Conservation (phyloP, 768 basidiomycete species). For the Lactarius akahatsu region DNA sequence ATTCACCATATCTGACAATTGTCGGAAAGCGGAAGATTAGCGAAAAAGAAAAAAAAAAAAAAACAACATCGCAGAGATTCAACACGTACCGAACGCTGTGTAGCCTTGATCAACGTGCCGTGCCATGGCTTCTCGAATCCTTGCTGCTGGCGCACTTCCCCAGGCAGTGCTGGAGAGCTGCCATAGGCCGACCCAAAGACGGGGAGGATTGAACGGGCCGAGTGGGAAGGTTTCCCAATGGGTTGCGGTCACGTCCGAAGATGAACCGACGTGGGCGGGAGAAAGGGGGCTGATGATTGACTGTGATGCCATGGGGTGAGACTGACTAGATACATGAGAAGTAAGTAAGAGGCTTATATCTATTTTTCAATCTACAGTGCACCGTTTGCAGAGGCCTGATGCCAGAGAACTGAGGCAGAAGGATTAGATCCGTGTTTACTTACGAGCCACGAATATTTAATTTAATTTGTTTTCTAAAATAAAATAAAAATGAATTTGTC, state of each 20-base stretch:
- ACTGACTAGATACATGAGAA: not conserved
- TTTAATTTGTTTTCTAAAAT: not conserved
- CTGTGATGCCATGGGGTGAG: not conserved
- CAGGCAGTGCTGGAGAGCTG: conserved; percentile 84
- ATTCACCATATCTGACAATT: conserved; percentile 56
- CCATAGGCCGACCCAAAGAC: conserved; percentile 80
- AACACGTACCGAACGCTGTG: conserved; percentile 55
- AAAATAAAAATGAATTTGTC: not conserved
- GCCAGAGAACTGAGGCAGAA: not conserved
- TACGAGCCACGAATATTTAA: not conserved
- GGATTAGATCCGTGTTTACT: not conserved
- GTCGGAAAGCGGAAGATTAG: conserved; percentile 17
- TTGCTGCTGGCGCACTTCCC: conserved; percentile 68
- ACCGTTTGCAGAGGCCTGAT: not conserved
- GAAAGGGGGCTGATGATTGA: conserved; percentile 1
- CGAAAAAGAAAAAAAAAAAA: not conserved
- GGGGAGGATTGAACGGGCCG: conserved; percentile 57
- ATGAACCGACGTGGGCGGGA: not conserved
- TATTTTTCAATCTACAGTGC: not conserved
- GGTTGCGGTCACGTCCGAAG: not conserved
- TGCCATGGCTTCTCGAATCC: conserved; percentile 66
- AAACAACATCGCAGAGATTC: conserved; percentile 15
- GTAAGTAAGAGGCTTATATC: not conserved
- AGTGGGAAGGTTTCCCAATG: conserved; percentile 47
- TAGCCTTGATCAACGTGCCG: conserved; percentile 61